phyloP scores from a whole-genome alignment of 441 rosid species.

The Gossypium armourianum region DNA sequence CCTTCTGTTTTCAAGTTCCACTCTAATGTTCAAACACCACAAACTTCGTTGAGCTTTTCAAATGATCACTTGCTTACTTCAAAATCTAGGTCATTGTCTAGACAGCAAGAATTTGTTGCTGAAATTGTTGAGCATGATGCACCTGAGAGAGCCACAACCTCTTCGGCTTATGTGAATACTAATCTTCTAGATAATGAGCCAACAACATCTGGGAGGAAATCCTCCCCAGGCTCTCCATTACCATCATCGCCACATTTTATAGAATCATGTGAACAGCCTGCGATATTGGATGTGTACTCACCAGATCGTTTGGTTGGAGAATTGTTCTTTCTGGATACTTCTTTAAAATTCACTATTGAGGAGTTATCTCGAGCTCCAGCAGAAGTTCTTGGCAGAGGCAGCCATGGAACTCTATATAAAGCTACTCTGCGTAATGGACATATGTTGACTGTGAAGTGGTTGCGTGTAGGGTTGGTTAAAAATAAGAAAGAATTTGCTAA shows the following conservation, averaged over 20 bases:
- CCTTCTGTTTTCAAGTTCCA: conserved; percentile 60
- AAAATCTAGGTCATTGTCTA: conserved; percentile 68
- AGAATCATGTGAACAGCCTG: conserved; percentile 47
- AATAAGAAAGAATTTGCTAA: conserved; percentile 78
- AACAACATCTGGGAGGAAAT: conserved; percentile 54
- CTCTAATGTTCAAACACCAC: conserved; percentile 40
- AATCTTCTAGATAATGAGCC: conserved; percentile 48
- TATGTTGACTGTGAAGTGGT: conserved; percentile 84
- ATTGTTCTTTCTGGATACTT: conserved; percentile 59
- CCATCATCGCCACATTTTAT: conserved; percentile 65
- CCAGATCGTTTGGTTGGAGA: conserved; percentile 92
- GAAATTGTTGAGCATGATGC: conserved; percentile 55
- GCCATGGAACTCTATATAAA: conserved; percentile 84
- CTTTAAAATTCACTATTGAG: conserved; percentile 68
- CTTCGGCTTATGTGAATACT: conserved; percentile 35
- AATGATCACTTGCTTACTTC: conserved; percentile 74
- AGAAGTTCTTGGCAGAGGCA: conserved; percentile 94
- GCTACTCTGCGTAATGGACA: conserved; percentile 77
- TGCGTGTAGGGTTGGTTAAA: conserved; percentile 79
- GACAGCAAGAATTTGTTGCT: conserved; percentile 36
- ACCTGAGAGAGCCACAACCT: conserved; percentile 25
- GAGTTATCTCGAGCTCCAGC: conserved; percentile 91
- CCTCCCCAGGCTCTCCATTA: conserved; percentile 62
- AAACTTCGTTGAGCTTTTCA: conserved; percentile 67
- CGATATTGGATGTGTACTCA: conserved; percentile 64